Evolutionary conservation across 2,329 filamentous ascomycete genomes (phyloP), one percentile per base, ranked within the genome.

Genomic region (Aureobasidium mangrovei): DNA sequence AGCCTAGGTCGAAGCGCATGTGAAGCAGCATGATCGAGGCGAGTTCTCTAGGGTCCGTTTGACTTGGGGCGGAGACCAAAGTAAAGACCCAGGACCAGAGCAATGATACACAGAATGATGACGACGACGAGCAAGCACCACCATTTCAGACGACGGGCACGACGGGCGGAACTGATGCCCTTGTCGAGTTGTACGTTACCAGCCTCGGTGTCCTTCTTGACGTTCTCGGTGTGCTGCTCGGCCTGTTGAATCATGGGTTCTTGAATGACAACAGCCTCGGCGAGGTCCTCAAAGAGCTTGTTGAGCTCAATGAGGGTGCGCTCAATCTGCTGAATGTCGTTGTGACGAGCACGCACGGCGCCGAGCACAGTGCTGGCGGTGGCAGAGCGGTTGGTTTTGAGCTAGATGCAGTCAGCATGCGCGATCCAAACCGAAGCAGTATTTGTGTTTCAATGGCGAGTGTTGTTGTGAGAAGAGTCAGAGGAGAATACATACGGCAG

Each of bases 311-410:
- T 73, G 60, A 91, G 77, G 4, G 85, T 89, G 66, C 80, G 77
- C 70, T 91, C 86, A 62, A 93, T 91, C 69, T 81, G 82, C 72
- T 88, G 81, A 59, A 91, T 83, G 71, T 91, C 88, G 66, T 86
- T 88, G 75, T 91, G 88, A 54, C 88, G 86, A 36, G 86, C 86
- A 60, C 86, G 85, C 38, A 91, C 88, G 59, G 85, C 85, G 60
- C 86, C 86, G 47, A 91, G 81, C 6, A 89, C 82, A 12, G 83
- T 83, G 48, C 77, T 80, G 40, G 86, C 87, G 65, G 88, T 84
- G 54, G 84, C 85, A 42, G 80, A 81, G 60, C 85, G 85, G 75
- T 88, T 90, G 62, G 78, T 81, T 65, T 83, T 83, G 64, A 91
- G 82, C 85, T 90, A 3, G 60, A 59, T 43, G 48, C 32, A 36